These are phyloP conservation scores for Meredithiella fracta DNA, from an alignment of 2,329 filamentous ascomycete genomes.

Conservation along the genomic window DNA sequence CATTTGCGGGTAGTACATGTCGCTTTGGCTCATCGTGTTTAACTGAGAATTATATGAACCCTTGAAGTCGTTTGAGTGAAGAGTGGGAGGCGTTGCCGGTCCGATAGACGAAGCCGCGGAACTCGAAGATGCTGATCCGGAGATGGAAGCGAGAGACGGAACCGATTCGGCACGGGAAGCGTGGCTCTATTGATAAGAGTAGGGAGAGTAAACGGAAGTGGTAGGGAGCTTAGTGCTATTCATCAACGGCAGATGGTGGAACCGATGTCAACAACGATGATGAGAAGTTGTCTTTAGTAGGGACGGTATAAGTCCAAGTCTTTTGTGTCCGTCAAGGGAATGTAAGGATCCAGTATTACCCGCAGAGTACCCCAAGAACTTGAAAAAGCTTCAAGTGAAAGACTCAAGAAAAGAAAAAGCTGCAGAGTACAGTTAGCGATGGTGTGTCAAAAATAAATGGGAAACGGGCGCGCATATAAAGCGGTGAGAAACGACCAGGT, in stretches of 20 bases:
- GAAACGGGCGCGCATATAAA: constrained; percentile 2
- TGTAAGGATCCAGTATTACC: constrained; percentile 5
- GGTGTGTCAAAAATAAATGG: constrained; percentile 1
- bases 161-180: constrained; percentile 62
- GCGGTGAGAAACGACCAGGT: constrained; percentile 3
- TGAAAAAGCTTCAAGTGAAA: background rate
- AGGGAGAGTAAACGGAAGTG: constrained; percentile 48
- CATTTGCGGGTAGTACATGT: constrained; percentile 80
- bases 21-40: constrained; percentile 66
- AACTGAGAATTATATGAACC: constrained; percentile 21
- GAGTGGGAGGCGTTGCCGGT: constrained; percentile 58
- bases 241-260: constrained; percentile 38
- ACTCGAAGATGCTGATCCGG: constrained; percentile 37
- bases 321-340: background rate
- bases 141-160: constrained; percentile 34
- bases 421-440: background rate
- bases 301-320: background rate
- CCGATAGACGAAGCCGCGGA: constrained; percentile 38
- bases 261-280: background rate
- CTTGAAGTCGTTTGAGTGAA: constrained; percentile 30
- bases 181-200: constrained; percentile 53
- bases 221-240: constrained; percentile 54
- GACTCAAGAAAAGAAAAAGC: constrained; percentile 1
- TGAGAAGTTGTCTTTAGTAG: background rate
- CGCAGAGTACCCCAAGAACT: background rate